Evolutionary conservation across 306 rosid species (phyloP).

Genomic region (Quercus agrifolia): DNA sequence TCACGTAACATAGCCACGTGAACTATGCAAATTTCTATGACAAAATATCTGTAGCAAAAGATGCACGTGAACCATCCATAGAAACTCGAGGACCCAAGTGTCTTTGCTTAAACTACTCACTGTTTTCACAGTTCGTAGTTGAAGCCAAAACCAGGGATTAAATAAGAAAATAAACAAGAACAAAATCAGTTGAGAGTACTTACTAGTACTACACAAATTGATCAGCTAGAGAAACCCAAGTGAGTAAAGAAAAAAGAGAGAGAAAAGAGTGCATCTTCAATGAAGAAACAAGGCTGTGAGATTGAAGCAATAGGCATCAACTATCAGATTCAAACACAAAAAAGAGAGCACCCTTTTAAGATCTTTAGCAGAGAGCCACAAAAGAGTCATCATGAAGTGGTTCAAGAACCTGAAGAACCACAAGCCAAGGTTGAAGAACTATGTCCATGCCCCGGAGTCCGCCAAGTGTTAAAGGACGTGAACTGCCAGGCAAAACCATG

Average conservation of each 20-base stretch:
- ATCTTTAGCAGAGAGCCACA: constrained; percentile 40
- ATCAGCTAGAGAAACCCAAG: constrained; percentile 16
- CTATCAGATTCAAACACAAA: constrained; percentile 57
- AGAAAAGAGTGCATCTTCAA: constrained; percentile 23
- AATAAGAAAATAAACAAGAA: constrained; percentile 14
- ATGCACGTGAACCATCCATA: constrained; percentile 50
- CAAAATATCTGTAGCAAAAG: constrained; percentile 4
- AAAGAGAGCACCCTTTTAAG: constrained; percentile 40
- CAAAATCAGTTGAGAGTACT: constrained; percentile 20
- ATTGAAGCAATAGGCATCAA: constrained; percentile 70
- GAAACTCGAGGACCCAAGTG: constrained; percentile 41
- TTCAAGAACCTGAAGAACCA: constrained; percentile 21
- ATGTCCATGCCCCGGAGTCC: constrained; percentile 28
- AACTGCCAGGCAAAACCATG: constrained; percentile 60
- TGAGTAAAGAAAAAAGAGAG: constrained; percentile 22
- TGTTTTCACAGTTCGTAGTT: constrained; percentile 29
- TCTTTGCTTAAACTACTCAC: constrained; percentile 30
- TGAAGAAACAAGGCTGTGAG: constrained; percentile 79
- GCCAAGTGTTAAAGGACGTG: constrained; percentile 63
- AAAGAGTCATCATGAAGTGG: constrained; percentile 18
- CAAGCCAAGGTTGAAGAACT: constrained; percentile 27
- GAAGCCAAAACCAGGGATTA: constrained; percentile 27
- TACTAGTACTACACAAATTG: background rate
- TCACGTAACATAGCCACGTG: constrained; percentile 22
- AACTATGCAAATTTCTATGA: constrained; percentile 17